Base-by-base conservation (phyloP, 352 stramenopile genomes). In the Phytophthora ramorum region DNA sequence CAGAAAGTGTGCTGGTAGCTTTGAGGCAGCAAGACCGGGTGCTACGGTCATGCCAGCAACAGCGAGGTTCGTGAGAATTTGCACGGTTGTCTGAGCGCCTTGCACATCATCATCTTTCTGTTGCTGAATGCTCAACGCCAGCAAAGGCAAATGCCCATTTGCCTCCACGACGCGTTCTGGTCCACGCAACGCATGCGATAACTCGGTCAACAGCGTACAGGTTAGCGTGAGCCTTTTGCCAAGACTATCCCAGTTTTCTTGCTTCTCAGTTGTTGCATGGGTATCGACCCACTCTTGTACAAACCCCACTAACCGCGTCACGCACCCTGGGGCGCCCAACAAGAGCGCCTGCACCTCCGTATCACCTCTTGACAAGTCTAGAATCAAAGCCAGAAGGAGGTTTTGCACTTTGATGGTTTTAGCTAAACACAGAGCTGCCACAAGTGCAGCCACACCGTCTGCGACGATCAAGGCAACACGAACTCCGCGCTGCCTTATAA, bases 391-490 rank as follows among this genome's bases (percentile, higher is more conserved):
- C 9, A 93, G 41, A 1, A 90, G 19, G 1, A 86, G 54, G 9
- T 82, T 83, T 52, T 90, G 78, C 0, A 91, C 66, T 17, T 60
- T 43, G 40, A 58, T 63, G 12, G 71, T 70, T 2, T 14, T 73
- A 0, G 79, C 73, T 48, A 66, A 58, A 26, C 75, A 73, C 8
- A 91, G 58, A 30, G 78, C 76, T 17, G 60, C 62, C 9, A 90
- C 79, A 8, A 94, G 63, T 2, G 71, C 73, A 13, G 74, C 69
- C 3, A 94, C 69, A n/a, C 85, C 85, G n/a, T 94, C 85, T 58
- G 89, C 83, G 7, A 92, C 85, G 2, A 83, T 87, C 40, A 94
- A 66, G 1, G 79, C 71, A 44, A 92, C 83, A 30, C 87, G 79
- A 12, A 92, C 71, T 16, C 90, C 82, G 1, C 73, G 79, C 30